Conservation (phyloP, 257 asterid genomes). For the Henckelia pumila region DNA sequence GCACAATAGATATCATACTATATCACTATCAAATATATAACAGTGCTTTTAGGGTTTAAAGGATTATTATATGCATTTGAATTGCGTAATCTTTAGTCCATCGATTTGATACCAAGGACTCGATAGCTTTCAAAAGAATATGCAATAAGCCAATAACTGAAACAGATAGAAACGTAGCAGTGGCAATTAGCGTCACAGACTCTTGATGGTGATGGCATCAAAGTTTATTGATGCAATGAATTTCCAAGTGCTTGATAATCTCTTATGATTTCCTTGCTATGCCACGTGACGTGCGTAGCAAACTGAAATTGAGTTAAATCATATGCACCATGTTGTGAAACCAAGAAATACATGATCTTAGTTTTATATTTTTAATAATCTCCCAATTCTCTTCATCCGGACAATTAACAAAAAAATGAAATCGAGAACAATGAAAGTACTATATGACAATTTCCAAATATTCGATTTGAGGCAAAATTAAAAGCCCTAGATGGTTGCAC, state of each 20-base stretch:
- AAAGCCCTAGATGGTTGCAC: background rate
- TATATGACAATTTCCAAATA: background rate
- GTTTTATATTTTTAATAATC: too few species aligned
- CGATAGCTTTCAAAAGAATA: too few species aligned
- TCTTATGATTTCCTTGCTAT: background rate
- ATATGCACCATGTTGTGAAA: background rate
- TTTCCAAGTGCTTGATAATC: background rate
- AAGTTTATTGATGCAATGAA: background rate
- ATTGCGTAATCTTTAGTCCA: background rate
- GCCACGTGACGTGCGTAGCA: background rate
- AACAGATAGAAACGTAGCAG: background rate
- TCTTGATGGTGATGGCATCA: background rate
- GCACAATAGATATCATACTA: background rate
- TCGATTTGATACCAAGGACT: background rate
- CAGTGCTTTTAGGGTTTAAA: background rate
- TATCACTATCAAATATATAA: conserved; percentile 1
- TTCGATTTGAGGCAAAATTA: background rate
- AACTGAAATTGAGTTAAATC: background rate
- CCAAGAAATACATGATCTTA: background rate
- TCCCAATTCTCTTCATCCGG: too few species aligned
- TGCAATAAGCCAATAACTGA: background rate
- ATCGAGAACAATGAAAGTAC: background rate
- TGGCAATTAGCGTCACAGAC: background rate
- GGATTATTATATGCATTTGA: background rate
- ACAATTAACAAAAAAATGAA: too few species aligned